A percentile compares a stretch with the other conserved stretches of the same genome.
These are phyloP conservation scores for Crucihimalaya himalaica DNA, from an alignment of 345 rosid species.

Conservation along the genomic window DNA sequence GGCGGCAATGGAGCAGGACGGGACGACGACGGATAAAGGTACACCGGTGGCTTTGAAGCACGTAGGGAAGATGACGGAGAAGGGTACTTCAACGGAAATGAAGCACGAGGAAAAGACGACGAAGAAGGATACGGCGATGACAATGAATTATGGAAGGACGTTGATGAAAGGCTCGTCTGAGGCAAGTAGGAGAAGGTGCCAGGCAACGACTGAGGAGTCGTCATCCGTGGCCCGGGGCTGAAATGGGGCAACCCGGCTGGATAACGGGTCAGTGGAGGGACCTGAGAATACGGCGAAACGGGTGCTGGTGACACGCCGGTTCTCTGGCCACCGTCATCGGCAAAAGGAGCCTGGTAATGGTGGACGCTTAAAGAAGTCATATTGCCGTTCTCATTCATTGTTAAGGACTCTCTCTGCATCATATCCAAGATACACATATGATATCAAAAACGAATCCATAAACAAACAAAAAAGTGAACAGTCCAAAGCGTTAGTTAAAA, in stretches of 20 bases:
- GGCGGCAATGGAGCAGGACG: no score
- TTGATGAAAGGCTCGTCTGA: background rate
- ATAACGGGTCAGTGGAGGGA: slow-evolving; percentile 58
- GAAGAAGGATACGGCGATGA: background rate
- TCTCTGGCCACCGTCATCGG: slow-evolving; percentile 40
- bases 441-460: no score
- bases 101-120: background rate
- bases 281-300: slow-evolving; percentile 61
- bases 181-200: slow-evolving; percentile 45
- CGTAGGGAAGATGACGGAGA: no score
- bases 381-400: slow-evolving; percentile 49
- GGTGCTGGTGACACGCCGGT: slow-evolving; percentile 74
- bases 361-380: slow-evolving; percentile 44
- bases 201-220: slow-evolving; percentile 64
- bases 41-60: no score
- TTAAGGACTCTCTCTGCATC: slow-evolving; percentile 47
- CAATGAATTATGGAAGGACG: background rate
- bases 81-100: no score
- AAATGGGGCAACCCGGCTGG: slow-evolving; percentile 49
- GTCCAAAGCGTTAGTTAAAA: background rate
- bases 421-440: slow-evolving; percentile 31
- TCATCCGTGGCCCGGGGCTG: slow-evolving; percentile 52
- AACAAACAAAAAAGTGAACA: background rate
- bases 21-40: background rate
- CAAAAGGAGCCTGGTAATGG: slow-evolving; percentile 42